These are phyloP conservation scores for Lecanosticta acicola DNA, from an alignment of 2,329 filamentous ascomycete species.

Conservation along the genomic window DNA sequence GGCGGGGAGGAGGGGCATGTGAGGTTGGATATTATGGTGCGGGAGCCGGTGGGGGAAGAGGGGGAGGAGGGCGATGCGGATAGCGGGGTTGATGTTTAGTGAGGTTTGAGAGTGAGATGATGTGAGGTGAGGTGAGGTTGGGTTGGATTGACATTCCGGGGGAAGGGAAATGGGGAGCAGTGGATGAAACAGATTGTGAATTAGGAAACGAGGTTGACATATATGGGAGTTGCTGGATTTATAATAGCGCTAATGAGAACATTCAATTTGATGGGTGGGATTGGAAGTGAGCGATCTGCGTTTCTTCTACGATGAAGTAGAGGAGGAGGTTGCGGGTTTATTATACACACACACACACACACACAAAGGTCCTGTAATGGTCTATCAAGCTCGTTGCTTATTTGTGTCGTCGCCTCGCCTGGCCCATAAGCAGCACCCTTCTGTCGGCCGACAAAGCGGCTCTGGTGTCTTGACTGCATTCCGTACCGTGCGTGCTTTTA, in stretches of 20 bases:
- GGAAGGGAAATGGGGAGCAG: constrained; percentile 3
- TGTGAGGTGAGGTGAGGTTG: not conserved
- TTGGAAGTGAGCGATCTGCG: too few species aligned
- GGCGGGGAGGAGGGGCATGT: constrained; percentile 53
- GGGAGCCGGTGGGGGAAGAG: constrained; percentile 51
- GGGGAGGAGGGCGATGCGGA: constrained; percentile 14
- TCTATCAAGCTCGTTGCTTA: not conserved
- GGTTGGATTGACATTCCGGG: not conserved
- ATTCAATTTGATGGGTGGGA: too few species aligned
- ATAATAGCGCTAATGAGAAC: too few species aligned
- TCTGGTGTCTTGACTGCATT: not conserved
- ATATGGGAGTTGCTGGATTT: too few species aligned
- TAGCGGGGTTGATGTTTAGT: constrained; percentile 19
- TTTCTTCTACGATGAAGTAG: too few species aligned
- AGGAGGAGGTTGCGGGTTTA: too few species aligned
- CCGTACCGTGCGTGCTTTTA: too few species aligned
- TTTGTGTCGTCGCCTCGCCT: too few species aligned
- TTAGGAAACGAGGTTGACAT: too few species aligned
- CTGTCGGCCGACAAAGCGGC: not conserved
- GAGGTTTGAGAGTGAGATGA: not conserved
- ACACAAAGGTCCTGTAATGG: not conserved
- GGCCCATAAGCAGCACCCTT: not conserved
- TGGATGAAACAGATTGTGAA: constrained; percentile 20
- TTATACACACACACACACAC: too few species aligned
- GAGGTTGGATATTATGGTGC: constrained; percentile 72